These are phyloP conservation scores for Jatropha curcas DNA, from an alignment of 345 rosid genomes.

Conservation along the genomic window DNA sequence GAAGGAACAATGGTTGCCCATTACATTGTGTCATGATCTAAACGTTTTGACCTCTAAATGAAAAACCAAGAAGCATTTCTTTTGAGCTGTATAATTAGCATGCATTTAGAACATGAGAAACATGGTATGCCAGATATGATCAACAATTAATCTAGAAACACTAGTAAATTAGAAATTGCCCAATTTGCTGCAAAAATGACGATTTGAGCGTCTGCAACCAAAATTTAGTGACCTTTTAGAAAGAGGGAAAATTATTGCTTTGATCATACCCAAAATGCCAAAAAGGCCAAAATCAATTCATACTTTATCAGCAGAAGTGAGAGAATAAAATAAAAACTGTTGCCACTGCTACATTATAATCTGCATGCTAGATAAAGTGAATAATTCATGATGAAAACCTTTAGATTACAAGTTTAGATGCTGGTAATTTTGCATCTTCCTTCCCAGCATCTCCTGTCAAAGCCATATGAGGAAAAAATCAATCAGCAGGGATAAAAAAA, in stretches of 20 bases:
- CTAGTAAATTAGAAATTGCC: too few relatives aligned
- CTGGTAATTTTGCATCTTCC: conserved; percentile 28
- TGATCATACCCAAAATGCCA: neutral
- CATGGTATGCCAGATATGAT: too few relatives aligned
- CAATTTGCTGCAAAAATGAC: neutral
- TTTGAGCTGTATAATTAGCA: too few relatives aligned
- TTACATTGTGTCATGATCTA: too few relatives aligned
- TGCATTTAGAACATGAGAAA: too few relatives aligned
- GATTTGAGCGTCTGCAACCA: neutral
- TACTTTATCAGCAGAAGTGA: neutral
- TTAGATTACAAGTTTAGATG: conserved; percentile 37
- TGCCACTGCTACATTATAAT: neutral
- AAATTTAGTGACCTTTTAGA: neutral
- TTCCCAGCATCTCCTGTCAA: conserved; percentile 33
- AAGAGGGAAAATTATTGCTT: neutral
- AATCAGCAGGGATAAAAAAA: neutral
- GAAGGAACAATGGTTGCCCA: too few relatives aligned
- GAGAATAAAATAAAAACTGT: neutral
- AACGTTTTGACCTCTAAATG: too few relatives aligned
- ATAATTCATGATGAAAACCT: neutral
- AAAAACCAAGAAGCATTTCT: too few relatives aligned
- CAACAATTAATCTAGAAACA: too few relatives aligned
- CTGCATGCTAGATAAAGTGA: neutral
- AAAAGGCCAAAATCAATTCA: neutral
- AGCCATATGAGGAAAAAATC: neutral